phyloP scores from a whole-genome alignment of 148 eudicot species.

The Tetragonia tetragonoides region DNA sequence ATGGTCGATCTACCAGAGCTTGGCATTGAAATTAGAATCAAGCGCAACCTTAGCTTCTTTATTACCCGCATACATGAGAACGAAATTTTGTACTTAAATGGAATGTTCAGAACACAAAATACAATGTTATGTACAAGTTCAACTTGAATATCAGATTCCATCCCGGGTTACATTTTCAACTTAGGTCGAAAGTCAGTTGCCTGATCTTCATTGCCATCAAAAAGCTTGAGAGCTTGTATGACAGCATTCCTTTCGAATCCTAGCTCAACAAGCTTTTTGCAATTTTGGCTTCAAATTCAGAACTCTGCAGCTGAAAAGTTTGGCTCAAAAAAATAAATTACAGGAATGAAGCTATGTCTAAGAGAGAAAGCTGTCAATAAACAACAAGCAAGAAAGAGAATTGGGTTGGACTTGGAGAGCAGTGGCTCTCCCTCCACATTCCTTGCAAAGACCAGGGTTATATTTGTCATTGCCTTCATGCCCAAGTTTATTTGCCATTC shows the following conservation, averaged over 20 bases:
- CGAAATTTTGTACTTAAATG: slow-evolving; percentile 18
- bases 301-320: too few relatives aligned
- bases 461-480: too few relatives aligned
- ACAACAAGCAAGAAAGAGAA: too few relatives aligned
- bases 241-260: slow-evolving; percentile 82
- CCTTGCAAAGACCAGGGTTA: too few relatives aligned
- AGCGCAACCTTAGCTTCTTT: slow-evolving; percentile 53
- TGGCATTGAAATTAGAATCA: slow-evolving; percentile 47
- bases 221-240: slow-evolving; percentile 70
- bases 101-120: not conserved
- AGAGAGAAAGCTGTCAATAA: too few relatives aligned
- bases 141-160: not conserved
- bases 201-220: slow-evolving; percentile 82
- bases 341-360: too few relatives aligned
- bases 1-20: slow-evolving; percentile 20
- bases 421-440: too few relatives aligned
- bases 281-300: slow-evolving; percentile 88
- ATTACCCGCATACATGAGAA: slow-evolving; percentile 28
- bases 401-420: too few relatives aligned
- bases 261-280: slow-evolving; percentile 77
- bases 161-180: not conserved
- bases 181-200: slow-evolving; percentile 60
- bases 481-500: too few relatives aligned
- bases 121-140: slow-evolving; percentile 7
- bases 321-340: too few relatives aligned